Evolutionary conservation across 345 rosid genomes (phyloP), one percentile per base, ranked within the genome.

Genomic region (Citrus mangshanensis): DNA sequence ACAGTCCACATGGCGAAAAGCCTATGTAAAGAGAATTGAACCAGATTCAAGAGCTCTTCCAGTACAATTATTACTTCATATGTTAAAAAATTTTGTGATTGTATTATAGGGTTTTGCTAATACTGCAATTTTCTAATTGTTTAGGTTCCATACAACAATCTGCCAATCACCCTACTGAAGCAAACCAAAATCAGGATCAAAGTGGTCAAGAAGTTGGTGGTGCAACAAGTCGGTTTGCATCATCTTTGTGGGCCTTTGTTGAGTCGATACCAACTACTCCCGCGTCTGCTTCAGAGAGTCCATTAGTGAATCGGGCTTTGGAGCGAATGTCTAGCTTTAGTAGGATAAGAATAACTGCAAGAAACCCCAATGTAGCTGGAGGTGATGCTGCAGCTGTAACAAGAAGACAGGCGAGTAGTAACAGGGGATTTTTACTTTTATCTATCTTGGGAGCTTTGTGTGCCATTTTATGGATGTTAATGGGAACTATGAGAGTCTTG

Each of bases 201-300:
- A 79, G 63, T 49, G 80, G 75, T 19, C 70, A 72, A 59, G 86
- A 72, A 27, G 85, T 68, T 42, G 88, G n/a, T 51, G 86, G 13
- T 40, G 79, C 82, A 77, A 56, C 85, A 32, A 85, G 93, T 79
- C 74, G 84, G 89, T 59, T 92, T 72, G 85, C 98, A 75, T 92
- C 93, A 51, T 82, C 89, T 28, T 3, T 95, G 79, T 93, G 98
- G 98, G 25, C 83, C 21, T 89, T 91, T 80, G 89, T 95, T 77
- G 99, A 95, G 67, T 90, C 98, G 1, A 91, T 95, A 80, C 99
- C 98, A 30, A 72, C 97, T 4, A 85, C 85, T 59, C 99, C 99
- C 2, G 99, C 98, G 30, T 88, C 90, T 35, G 99, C 99, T 40
- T 74, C 95, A 1, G 98, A 95, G 89, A 87, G 1, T 56, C 89